These are phyloP conservation scores for Musa beccarii DNA, from an alignment of 176 grass and related monocot species.

Conservation along the genomic window DNA sequence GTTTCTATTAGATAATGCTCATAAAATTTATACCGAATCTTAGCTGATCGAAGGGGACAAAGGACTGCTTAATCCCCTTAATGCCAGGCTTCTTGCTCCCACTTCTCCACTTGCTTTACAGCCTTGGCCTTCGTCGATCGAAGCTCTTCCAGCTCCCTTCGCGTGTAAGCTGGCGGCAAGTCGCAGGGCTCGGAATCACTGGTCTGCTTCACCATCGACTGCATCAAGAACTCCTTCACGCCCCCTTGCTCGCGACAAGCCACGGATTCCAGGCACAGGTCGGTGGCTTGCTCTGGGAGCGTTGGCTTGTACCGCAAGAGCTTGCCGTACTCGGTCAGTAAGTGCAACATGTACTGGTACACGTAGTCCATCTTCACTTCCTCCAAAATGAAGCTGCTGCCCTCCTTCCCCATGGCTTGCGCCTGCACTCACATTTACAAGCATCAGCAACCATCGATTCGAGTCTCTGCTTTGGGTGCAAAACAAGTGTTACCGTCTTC, in stretches of 20 bases:
- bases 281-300: slow-evolving; percentile 32
- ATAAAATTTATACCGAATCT: too few relatives aligned
- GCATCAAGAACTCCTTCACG: slow-evolving; percentile 28
- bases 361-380: slow-evolving; percentile 51
- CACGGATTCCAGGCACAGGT: slow-evolving; percentile 39
- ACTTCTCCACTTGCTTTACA: slow-evolving; percentile 16
- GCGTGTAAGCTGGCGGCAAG: slow-evolving; percentile 36
- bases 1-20: too few relatives aligned
- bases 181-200: slow-evolving; percentile 25
- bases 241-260: slow-evolving; percentile 20
- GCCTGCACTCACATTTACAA: slow-evolving; percentile 1
- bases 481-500: not conserved
- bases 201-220: slow-evolving; percentile 28
- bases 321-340: slow-evolving; percentile 50
- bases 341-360: slow-evolving; percentile 69
- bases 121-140: not conserved
- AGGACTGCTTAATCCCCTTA: not conserved
- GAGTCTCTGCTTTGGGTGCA: not conserved
- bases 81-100: slow-evolving; percentile 6
- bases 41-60: too few relatives aligned
- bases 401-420: slow-evolving; percentile 27
- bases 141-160: slow-evolving; percentile 20
- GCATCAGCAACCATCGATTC: not conserved
- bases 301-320: slow-evolving; percentile 44
- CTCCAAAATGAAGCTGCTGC: slow-evolving; percentile 39